Base-by-base conservation (phyloP, 2,329 filamentous ascomycete genomes). In the Curvularia sp. region DNA sequence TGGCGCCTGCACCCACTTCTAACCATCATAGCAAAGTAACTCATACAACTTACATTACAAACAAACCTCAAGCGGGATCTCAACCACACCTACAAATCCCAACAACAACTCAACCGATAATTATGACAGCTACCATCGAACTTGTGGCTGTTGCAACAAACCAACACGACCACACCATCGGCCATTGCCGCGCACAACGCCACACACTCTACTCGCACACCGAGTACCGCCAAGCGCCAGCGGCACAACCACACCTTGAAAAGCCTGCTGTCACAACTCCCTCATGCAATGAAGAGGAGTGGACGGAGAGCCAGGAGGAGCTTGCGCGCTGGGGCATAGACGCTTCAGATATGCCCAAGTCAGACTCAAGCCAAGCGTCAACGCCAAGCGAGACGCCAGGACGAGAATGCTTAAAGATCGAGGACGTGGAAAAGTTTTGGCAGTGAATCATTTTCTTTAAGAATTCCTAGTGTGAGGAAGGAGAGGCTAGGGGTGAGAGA, bases 181-280 rank as follows among this genome's bases (percentile, higher is more conserved):
- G 55, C n/a, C 58, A 61, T 35, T 61, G 58, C 22, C 58, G 58
- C 35, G 58, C 58, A 7, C 58, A 61, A 46, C 58, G 58, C 10
- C 55, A 61, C 10, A 42, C 49, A 18, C 55, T 58, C 33, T 61
- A 61, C 30, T 58, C 55, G n/a, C 30, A 35, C 12, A 43, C 26
- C 30, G 50, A 44, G 5, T 22, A 41, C 5, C 49, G 41, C 13
- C 15, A n/a, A 35, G 42, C 24, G 10, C 35, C 8, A 43, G 47
- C 22, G 33, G 10, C 15, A 15, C 20, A 43, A 5, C 28, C 26
- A 7, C 13, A 28, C 1, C 26, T 3, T 8, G 22, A 46, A 43
- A 46, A 52, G 15, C 20, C 54, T 2, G 13, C 18, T 22, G 15
- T 38, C 38, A 44, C 35, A 8, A 39, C 39, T 20, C 33, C 46